A percentile compares a stretch with the other conserved stretches of the same genome.
phyloP scores from a whole-genome alignment of 495 filamentous ascomycete species.

The Xylaria palmicola region DNA sequence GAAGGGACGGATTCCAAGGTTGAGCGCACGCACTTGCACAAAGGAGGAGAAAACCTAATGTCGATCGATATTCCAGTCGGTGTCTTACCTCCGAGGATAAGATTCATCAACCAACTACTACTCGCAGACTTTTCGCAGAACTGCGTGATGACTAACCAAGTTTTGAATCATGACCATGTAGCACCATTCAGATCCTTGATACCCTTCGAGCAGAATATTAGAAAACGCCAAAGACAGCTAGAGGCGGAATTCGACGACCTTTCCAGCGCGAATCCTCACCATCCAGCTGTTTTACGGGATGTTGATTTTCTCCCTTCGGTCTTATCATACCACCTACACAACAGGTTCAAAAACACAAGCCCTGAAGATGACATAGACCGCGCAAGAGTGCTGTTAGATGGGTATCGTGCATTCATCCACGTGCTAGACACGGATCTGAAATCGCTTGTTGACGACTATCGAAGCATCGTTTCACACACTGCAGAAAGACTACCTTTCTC shows the following conservation, averaged over 20 bases:
- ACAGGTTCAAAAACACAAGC: background rate
- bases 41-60: background rate
- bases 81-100: background rate
- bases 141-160: background rate
- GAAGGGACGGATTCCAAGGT: background rate
- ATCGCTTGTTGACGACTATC: background rate
- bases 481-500: background rate
- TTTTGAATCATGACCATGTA: background rate
- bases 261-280: background rate
- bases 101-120: background rate
- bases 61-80: background rate
- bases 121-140: background rate
- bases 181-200: background rate
- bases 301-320: background rate
- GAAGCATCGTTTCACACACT: background rate
- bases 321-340: background rate
- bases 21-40: background rate
- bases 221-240: background rate
- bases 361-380: background rate
- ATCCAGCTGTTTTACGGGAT: background rate
- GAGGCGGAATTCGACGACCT: background rate
- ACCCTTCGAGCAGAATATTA: background rate
- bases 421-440: background rate
- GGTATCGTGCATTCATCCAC: background rate
- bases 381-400: background rate